Evolutionary conservation across 192 early-diverging fungal genomes (phyloP).

Genomic region (Gorgonomyces haynaldii): DNA sequence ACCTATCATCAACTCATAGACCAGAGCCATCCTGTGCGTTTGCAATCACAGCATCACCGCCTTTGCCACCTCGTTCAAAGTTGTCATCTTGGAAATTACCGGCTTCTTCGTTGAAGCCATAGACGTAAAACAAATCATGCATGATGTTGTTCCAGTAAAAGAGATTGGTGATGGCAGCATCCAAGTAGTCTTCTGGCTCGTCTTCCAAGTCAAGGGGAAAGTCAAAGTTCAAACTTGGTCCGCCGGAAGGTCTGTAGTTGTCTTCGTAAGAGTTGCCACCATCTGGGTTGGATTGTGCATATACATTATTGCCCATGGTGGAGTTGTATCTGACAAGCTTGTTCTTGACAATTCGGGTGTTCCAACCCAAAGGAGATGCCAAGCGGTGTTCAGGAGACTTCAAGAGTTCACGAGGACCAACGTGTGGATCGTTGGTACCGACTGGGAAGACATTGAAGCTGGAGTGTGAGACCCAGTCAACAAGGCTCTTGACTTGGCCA

Average conservation of each 20-base stretch:
- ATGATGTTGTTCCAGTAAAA: slow-evolving; percentile 89
- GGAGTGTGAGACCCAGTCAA: slow-evolving; percentile 76
- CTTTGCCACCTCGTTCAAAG: slow-evolving; percentile 62
- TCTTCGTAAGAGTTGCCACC: slow-evolving; percentile 60
- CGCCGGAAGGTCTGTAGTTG: slow-evolving; percentile 66
- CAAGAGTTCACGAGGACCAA: slow-evolving; percentile 30
- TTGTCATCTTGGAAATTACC: slow-evolving; percentile 95
- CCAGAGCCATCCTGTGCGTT: slow-evolving; percentile 88
- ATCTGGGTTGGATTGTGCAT: slow-evolving; percentile 68
- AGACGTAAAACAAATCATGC: slow-evolving; percentile 80
- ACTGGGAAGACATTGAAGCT: slow-evolving; percentile 73
- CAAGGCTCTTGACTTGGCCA: slow-evolving; percentile 54
- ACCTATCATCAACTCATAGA: slow-evolving; percentile 53
- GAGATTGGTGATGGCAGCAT: slow-evolving; percentile 71
- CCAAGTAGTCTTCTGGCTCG: slow-evolving; percentile 59
- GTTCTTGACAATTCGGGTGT: slow-evolving; percentile 44
- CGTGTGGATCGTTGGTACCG: slow-evolving; percentile 64
- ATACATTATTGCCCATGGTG: slow-evolving; percentile 88
- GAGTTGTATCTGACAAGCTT: slow-evolving; percentile 33
- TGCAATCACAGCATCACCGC: slow-evolving; percentile 77
- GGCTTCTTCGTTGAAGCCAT: slow-evolving; percentile 81
- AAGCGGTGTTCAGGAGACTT: slow-evolving; percentile 40
- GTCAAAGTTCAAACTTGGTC: slow-evolving; percentile 51
- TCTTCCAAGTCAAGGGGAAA: slow-evolving; percentile 53
- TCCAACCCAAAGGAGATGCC: slow-evolving; percentile 65